Evolutionary conservation across 2,329 filamentous ascomycete species (phyloP).

Genomic region (Colletotrichum tropicale): DNA sequence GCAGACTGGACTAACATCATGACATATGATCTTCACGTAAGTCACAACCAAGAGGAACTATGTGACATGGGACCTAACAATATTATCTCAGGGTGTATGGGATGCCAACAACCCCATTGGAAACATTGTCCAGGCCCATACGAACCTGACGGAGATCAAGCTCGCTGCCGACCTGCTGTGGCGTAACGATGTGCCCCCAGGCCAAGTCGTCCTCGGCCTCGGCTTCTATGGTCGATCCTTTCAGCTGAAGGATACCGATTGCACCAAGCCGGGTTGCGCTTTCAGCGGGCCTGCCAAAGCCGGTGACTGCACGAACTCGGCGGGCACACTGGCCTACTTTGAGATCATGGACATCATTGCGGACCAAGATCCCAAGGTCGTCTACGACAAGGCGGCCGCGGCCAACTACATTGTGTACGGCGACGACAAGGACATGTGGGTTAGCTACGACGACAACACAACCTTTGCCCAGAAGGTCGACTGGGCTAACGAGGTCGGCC

Average conservation of each 20-base stretch:
- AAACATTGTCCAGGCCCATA: constrained; percentile 36
- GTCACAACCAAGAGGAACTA: background rate
- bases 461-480: constrained; percentile 23
- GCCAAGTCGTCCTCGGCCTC: constrained; percentile 44
- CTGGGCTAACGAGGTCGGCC: constrained; percentile 20
- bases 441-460: constrained; percentile 21
- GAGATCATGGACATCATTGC: background rate
- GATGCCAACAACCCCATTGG: constrained; percentile 24
- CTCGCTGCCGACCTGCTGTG: constrained; percentile 44
- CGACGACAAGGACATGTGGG: constrained; percentile 24
- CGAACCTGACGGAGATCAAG: constrained; percentile 48
- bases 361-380: background rate
- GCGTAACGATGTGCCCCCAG: constrained; percentile 38
- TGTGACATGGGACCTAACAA: constrained; percentile 15
- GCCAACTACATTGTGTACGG: constrained; percentile 11
- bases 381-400: constrained; percentile 11
- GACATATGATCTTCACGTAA: constrained; percentile 24
- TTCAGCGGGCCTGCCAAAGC: background rate
- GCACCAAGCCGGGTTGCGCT: constrained; percentile 10
- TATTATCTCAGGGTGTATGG: constrained; percentile 17
- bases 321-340: background rate
- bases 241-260: constrained; percentile 20
- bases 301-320: background rate
- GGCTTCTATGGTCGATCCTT: constrained; percentile 44
- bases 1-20: constrained; percentile 41